These are phyloP conservation scores for Candida takata DNA, from an alignment of 805 yeast genomes.

Conservation along the genomic window DNA sequence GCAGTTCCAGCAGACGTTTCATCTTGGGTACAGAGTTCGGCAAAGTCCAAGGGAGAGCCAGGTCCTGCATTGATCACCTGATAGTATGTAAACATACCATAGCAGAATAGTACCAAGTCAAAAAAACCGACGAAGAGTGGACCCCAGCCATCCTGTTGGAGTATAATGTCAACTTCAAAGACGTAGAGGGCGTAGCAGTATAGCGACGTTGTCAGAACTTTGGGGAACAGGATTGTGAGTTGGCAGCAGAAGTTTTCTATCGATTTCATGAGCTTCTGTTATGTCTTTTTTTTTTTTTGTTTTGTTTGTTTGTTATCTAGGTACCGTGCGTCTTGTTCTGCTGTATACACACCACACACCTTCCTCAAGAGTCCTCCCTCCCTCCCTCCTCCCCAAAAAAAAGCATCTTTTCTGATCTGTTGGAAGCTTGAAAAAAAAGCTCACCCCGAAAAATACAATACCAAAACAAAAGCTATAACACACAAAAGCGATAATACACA, in stretches of 20 bases:
- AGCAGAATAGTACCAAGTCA: slow-evolving; percentile 26
- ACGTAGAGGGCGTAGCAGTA: slow-evolving; percentile 44
- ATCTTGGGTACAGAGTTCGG: slow-evolving; percentile 28
- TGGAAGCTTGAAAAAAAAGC: too few relatives aligned
- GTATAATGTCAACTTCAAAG: slow-evolving; percentile 20
- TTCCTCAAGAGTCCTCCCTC: too few relatives aligned
- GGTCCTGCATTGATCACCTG: slow-evolving; percentile 47
- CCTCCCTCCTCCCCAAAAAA: too few relatives aligned
- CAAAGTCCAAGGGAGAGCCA: slow-evolving; percentile 59
- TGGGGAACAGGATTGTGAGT: slow-evolving; percentile 41
- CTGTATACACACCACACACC: too few relatives aligned
- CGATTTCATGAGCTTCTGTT: background rate
- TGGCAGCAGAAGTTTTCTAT: slow-evolving; percentile 28
- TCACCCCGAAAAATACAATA: too few relatives aligned
- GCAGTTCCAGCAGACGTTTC: slow-evolving; percentile 8
- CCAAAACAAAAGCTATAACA: too few relatives aligned
- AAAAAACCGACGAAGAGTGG: slow-evolving; percentile 19
- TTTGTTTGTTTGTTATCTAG: too few relatives aligned
- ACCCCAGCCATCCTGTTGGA: slow-evolving; percentile 10
- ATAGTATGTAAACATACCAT: slow-evolving; percentile 45
- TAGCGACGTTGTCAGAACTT: slow-evolving; percentile 34
- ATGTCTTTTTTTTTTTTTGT: too few relatives aligned
- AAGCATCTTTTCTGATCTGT: too few relatives aligned
- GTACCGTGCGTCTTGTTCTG: too few relatives aligned
- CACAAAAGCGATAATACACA: too few relatives aligned